Conservation (phyloP, 2,329 filamentous ascomycete species). For the Xenosphaeropsis pyriputrescens region DNA sequence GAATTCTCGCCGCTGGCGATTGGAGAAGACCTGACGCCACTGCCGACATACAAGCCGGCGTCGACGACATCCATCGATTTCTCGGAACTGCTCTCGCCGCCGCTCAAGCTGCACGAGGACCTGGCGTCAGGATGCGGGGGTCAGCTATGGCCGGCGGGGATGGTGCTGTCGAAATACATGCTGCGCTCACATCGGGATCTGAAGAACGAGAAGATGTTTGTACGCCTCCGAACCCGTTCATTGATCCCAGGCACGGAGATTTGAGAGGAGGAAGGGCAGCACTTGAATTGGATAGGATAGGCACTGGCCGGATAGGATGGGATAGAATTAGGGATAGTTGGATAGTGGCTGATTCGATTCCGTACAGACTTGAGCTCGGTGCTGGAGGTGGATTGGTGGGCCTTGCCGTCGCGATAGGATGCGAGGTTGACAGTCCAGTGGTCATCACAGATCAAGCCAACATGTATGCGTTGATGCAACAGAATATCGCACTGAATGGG, state of each 20-base stretch:
- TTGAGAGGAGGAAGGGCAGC: no score
- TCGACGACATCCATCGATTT: slow-evolving; percentile 44
- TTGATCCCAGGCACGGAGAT: no score
- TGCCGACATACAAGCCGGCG: slow-evolving; percentile 41
- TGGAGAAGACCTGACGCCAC: slow-evolving; percentile 40
- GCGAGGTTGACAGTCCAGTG: slow-evolving; percentile 38
- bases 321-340: no score
- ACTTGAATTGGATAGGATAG: no score
- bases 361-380: slow-evolving; percentile 67
- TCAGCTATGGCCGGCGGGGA: slow-evolving; percentile 86
- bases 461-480: slow-evolving; percentile 75
- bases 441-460: slow-evolving; percentile 76
- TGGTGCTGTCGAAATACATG: slow-evolving; percentile 78
- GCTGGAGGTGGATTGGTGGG: slow-evolving; percentile 83
- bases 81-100: slow-evolving; percentile 54
- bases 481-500: slow-evolving; percentile 73
- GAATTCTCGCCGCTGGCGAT: slow-evolving; percentile 22
- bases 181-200: slow-evolving; percentile 57
- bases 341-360: no score
- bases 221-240: not conserved
- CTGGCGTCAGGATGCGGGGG: slow-evolving; percentile 80
- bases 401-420: slow-evolving; percentile 42
- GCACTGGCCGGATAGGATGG: no score
- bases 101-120: slow-evolving; percentile 72
- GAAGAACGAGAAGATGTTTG: slow-evolving; percentile 55